Conservation (phyloP, 768 basidiomycete species). For the Tubosaeta sp. region DNA sequence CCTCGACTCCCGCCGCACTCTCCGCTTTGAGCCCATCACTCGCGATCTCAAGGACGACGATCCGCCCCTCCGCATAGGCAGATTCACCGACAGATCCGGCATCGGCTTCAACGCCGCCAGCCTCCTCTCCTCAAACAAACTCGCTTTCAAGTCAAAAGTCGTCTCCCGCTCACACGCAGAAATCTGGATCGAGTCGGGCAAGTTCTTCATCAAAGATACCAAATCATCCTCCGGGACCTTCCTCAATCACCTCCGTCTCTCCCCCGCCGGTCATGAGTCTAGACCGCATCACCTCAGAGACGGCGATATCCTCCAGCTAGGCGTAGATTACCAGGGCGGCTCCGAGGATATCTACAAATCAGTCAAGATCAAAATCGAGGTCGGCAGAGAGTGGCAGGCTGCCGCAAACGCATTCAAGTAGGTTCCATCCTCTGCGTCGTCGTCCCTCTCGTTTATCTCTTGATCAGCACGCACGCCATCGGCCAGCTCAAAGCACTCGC, state of each 20-base stretch:
- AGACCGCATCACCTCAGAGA: conserved; percentile 78
- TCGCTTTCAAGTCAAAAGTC: conserved; percentile 95
- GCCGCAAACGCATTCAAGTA: conserved; percentile 86
- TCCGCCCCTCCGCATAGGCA: conserved; percentile 77
- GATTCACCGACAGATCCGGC: conserved; percentile 87
- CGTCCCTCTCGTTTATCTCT: neutral
- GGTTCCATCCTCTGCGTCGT: neutral
- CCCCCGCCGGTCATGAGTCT: conserved; percentile 77
- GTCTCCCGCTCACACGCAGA: conserved; percentile 93
- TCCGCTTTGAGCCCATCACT: conserved; percentile 89
- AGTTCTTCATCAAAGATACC: conserved; percentile 88
- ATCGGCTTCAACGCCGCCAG: conserved; percentile 61
- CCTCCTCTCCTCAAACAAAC: conserved; percentile 70
- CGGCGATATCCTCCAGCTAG: conserved; percentile 91
- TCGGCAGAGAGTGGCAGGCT: conserved; percentile 88
- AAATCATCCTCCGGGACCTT: conserved; percentile 91
- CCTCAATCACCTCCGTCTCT: conserved; percentile 89
- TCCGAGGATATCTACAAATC: conserved; percentile 96
- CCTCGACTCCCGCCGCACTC: conserved; percentile 82
- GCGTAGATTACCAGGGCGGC: conserved; percentile 97
- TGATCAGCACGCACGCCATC: conserved; percentile 60
- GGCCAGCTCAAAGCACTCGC: conserved; percentile 78
- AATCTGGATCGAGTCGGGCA: conserved; percentile 72
- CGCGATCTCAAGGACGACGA: conserved; percentile 76
- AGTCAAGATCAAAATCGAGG: conserved; percentile 91